Percentiles rank a stretch among this genome's conserved stretches.
Conservation (phyloP, 352 stramenopile genomes). For the Saprolegnia diclina region DNA sequence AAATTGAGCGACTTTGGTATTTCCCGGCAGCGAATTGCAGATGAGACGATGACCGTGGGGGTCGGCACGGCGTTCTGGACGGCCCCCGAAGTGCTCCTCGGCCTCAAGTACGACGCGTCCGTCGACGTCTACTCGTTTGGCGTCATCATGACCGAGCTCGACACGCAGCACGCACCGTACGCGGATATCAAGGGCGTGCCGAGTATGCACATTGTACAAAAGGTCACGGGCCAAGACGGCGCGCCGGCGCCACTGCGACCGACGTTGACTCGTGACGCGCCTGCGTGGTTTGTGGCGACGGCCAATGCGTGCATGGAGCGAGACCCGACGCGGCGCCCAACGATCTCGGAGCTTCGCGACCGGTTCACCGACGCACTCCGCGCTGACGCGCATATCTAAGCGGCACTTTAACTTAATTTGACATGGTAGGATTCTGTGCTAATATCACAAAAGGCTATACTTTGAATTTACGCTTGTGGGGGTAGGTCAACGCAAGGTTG, state of each 20-base stretch:
- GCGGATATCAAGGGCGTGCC: neutral
- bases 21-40: conserved; percentile 56
- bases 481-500: too few species aligned
- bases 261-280: neutral
- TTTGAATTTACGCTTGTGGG: too few species aligned
- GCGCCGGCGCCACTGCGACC: neutral
- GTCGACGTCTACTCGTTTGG: conserved; percentile 32
- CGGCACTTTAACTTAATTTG: too few species aligned
- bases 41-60: conserved; percentile 80
- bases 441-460: too few species aligned
- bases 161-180: conserved; percentile 14
- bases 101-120: conserved; percentile 82
- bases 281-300: neutral
- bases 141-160: conserved; percentile 12
- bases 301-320: conserved; percentile 1
- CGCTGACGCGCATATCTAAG: too few species aligned
- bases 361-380: neutral
- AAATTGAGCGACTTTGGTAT: conserved; percentile 79
- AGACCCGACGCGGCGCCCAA: neutral
- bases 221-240: conserved; percentile 1
- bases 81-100: conserved; percentile 74
- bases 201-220: conserved; percentile 7
- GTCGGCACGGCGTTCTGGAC: conserved; percentile 86
- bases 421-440: too few species aligned
- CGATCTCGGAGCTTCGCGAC: neutral